Evolutionary conservation across 805 yeast species (phyloP), one percentile per base, ranked within the genome.

Genomic region (Nakazawaea populi): DNA sequence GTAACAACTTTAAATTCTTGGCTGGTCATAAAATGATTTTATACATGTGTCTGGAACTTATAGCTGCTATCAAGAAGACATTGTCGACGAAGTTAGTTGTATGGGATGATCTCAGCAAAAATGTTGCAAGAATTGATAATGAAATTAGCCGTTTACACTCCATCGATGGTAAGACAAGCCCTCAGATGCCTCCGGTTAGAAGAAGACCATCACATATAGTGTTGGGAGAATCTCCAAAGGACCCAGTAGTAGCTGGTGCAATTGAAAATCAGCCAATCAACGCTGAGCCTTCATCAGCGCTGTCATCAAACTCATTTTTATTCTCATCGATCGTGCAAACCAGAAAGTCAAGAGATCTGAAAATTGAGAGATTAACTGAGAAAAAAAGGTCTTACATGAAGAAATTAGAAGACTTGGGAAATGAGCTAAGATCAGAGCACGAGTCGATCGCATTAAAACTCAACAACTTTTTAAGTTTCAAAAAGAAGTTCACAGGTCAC

Each of bases 391-490:
- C 74, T 37, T 53, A 80, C 5, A 52, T 73, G 5, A 56, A 64
- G 4, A 73, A 73, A 31, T 61, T 72, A 46, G 60, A 71, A 4
- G 75, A 71, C n/a, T 64, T 71, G 27, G 71, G 75, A 45, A 62
- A 65, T 34, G 69, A 68, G 40, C 62, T 85, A 41, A 56, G 71
- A 49, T 54, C 56, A 28, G 74, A 68, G n/a, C 87, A 86, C 62
- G 92, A 86, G 58, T 57, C 63, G 1, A 56, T 85, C 3, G 90
- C 91, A 0, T 75, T 79, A 47, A 86, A 83, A 60, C 68, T 84
- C 18, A 82, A 83, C 47, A 78, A 75, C 47, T 83, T 78, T 53
- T 65, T 85, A 56, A 71, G 69, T 48, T 82, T 76, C 64, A 77
- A 78, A 57, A 63, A 75, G 3, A 62, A 63, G 1, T 71, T 77